These are phyloP conservation scores for Rosa chinensis DNA, from an alignment of 306 rosid species.

Conservation along the genomic window DNA sequence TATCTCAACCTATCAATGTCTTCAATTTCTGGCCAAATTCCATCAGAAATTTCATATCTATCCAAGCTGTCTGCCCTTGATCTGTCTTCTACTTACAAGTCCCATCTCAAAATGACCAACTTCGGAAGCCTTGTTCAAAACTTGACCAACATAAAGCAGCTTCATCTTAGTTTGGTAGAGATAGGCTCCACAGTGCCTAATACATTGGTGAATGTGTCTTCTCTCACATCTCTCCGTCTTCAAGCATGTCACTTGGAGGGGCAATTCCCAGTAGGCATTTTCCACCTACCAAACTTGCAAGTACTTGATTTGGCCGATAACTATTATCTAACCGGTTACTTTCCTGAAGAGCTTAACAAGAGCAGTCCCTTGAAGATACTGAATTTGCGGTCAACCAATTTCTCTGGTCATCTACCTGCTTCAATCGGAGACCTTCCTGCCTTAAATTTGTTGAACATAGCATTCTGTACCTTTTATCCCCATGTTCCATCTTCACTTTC, in stretches of 20 bases:
- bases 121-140: slow-evolving; percentile 11
- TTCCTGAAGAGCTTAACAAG: slow-evolving; percentile 32
- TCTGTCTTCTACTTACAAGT: background rate
- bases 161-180: background rate
- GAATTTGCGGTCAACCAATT: background rate
- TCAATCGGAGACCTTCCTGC: slow-evolving; percentile 29
- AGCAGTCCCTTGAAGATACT: slow-evolving; percentile 13
- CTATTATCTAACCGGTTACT: slow-evolving; percentile 17
- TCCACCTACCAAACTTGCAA: slow-evolving; percentile 23
- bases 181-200: slow-evolving; percentile 11
- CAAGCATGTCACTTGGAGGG: accelerated
- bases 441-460: background rate
- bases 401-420: slow-evolving; percentile 32
- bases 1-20: slow-evolving; percentile 13
- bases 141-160: background rate
- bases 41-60: slow-evolving; percentile 15
- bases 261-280: slow-evolving; percentile 5
- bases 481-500: slow-evolving; percentile 1
- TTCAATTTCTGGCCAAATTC: slow-evolving; percentile 20
- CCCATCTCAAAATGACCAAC: background rate
- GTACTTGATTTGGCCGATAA: background rate
- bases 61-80: slow-evolving; percentile 17
- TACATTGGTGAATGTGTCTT: slow-evolving; percentile 25
- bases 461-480: background rate
- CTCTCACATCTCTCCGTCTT: slow-evolving; percentile 1